Evolutionary conservation across 139 green algal genomes (phyloP), one percentile per base, ranked within the genome.

Genomic region (Chlorella vulgaris): DNA sequence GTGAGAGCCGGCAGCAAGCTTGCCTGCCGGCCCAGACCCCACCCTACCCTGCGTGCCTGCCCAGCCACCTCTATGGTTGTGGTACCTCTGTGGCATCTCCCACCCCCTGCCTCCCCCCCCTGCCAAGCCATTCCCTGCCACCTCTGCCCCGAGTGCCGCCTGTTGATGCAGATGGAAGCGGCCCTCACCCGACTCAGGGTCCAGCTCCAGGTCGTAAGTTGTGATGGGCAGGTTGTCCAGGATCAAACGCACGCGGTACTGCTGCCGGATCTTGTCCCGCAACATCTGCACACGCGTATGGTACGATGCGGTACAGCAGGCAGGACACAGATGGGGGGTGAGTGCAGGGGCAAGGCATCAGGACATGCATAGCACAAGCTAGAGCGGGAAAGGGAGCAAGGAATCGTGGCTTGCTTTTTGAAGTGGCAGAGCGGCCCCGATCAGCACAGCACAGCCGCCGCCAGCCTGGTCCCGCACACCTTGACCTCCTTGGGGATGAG

Each of bases 141-240:
- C 13, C 47, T 58, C 47, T 15, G 15, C 47, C 10, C 15, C 47
- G 15, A 15, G 15, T 55, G 47, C 47, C 15, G 47, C 47, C 47
- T 24, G 13, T 55, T 10, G 13, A 55, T 55, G 47, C 47, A 55
- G 47, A 55, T 55, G 13, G 47, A 55, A 15, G 47, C 47, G 15
- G 31, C 47, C n/a, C 58, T 24, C 53, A 92, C 88, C 88, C 81
- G 42, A 77, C 74, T 90, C 88, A 10, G 85, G 86, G 42, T 88
- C 85, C 38, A 91, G 83, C 69, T 93, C 87, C 81, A 98, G 84
- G 86, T 96, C 92, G 73, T 96, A 94, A 3, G 90, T 93, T 21
- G 96, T 98, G 66, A 98, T 93, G 29, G 96, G 96, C 78, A 99
- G 88, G 84, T 98, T 98, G 88, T 99, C 96, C 82, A 99, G 88